Conservation (phyloP, 176 grass and related monocot species). For the Bonia amplexicaulis region DNA sequence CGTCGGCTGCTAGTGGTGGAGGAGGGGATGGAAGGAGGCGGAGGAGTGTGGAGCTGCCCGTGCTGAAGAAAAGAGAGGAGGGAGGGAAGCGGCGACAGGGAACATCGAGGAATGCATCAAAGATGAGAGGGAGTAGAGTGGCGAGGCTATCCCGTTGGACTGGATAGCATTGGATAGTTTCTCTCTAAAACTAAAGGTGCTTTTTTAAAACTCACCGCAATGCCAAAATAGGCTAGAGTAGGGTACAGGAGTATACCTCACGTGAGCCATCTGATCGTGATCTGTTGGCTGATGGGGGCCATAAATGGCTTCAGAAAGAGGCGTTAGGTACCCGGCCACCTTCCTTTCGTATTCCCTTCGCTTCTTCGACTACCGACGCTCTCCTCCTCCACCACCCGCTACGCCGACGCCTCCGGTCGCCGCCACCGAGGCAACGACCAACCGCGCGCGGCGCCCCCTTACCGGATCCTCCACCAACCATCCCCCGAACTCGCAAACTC, state of each 20-base stretch:
- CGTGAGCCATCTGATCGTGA: background rate
- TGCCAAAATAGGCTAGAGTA: too few species aligned
- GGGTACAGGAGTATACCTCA: background rate
- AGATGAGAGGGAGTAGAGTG: too few species aligned
- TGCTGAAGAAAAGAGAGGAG: too few species aligned
- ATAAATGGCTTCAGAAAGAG: background rate
- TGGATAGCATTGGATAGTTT: too few species aligned
- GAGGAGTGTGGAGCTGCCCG: too few species aligned
- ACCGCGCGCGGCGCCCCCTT: background rate
- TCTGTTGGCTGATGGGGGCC: background rate
- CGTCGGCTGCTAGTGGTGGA: too few species aligned
- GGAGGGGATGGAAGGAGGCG: too few species aligned
- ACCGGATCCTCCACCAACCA: slow-evolving; percentile 6
- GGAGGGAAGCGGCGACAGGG: too few species aligned
- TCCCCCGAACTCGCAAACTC: slow-evolving; percentile 21
- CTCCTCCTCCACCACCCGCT: background rate
- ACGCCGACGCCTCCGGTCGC: slow-evolving; percentile 22
- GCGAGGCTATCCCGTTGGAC: too few species aligned
- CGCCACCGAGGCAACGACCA: slow-evolving; percentile 18
- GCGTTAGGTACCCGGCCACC: background rate
- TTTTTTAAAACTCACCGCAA: too few species aligned
- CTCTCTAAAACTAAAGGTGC: too few species aligned
- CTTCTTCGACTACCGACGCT: background rate
- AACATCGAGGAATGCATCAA: too few species aligned
- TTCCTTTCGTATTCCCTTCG: background rate